Evolutionary conservation across 768 basidiomycete genomes (phyloP).

Genomic region (Xerocomus spinulosus): DNA sequence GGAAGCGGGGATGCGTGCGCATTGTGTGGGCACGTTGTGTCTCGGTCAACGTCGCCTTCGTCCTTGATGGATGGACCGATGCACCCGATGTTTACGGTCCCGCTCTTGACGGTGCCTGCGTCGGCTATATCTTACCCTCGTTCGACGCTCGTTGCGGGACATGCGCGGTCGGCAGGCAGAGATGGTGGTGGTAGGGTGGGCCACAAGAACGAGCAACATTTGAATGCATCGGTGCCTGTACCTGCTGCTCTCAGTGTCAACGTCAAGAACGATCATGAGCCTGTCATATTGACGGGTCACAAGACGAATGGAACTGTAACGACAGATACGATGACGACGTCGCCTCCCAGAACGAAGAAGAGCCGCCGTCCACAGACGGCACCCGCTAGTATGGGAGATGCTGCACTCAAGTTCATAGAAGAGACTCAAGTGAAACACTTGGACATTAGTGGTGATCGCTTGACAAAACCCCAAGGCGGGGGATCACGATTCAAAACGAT

Average conservation of each 20-base stretch:
- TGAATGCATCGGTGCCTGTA: background rate
- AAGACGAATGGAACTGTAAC: background rate
- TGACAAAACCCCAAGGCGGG: background rate
- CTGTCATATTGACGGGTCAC: background rate
- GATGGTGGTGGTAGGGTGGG: background rate
- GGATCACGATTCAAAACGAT: constrained; percentile 15
- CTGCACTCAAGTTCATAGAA: constrained; percentile 14
- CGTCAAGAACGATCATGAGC: background rate
- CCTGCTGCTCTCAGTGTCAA: background rate
- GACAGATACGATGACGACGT: background rate
- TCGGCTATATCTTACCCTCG: background rate
- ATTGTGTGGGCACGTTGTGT: constrained; percentile 17
- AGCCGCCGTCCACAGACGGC: constrained; percentile 26
- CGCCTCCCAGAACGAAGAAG: constrained; percentile 6
- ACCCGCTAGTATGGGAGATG: constrained; percentile 11
- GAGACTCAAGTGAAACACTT: background rate
- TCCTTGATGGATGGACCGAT: background rate
- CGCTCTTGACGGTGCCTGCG: constrained; percentile 23
- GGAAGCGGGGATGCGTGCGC: constrained; percentile 6
- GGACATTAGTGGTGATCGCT: background rate
- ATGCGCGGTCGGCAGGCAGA: background rate
- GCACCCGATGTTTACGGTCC: constrained; percentile 30
- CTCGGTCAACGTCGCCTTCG: background rate
- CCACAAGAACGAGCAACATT: background rate
- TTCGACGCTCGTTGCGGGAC: background rate